These are phyloP conservation scores for Geotrichum phurueaensis DNA, from an alignment of 1,139 yeast genomes.

Conservation along the genomic window DNA sequence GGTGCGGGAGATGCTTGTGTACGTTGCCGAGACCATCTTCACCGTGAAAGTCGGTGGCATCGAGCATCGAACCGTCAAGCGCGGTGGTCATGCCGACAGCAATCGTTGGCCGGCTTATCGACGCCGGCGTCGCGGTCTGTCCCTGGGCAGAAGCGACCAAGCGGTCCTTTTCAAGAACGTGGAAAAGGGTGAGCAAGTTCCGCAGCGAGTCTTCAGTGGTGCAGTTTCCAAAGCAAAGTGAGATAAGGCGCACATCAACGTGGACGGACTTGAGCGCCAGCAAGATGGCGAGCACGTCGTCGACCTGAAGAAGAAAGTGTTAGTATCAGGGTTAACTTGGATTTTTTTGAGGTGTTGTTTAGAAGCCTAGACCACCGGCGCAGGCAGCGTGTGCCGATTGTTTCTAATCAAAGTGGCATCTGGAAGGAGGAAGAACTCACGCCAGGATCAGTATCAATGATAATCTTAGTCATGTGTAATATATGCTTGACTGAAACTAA, in stretches of 20 bases:
- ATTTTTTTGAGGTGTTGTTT: neutral
- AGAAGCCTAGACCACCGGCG: neutral
- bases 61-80: constrained; percentile 31
- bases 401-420: neutral
- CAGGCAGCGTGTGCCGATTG: neutral
- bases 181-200: constrained; percentile 36
- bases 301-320: constrained; percentile 27
- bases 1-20: constrained; percentile 35
- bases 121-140: neutral
- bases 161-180: constrained; percentile 34
- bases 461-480: constrained; percentile 28
- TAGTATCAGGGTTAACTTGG: neutral
- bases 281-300: constrained; percentile 39
- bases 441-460: constrained; percentile 41
- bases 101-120: constrained; percentile 27
- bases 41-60: constrained; percentile 42
- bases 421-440: constrained; percentile 20
- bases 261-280: constrained; percentile 34
- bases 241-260: constrained; percentile 35
- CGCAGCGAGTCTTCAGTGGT: constrained; percentile 34
- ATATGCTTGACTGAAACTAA: too few relatives aligned
- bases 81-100: constrained; percentile 35
- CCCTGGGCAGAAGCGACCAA: constrained; percentile 23
- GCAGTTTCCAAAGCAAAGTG: constrained; percentile 41
- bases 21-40: constrained; percentile 40